Evolutionary conservation across 179 eudicot genomes (phyloP), one percentile per base, ranked within the genome.

Genomic region (Spinacia oleracea): DNA sequence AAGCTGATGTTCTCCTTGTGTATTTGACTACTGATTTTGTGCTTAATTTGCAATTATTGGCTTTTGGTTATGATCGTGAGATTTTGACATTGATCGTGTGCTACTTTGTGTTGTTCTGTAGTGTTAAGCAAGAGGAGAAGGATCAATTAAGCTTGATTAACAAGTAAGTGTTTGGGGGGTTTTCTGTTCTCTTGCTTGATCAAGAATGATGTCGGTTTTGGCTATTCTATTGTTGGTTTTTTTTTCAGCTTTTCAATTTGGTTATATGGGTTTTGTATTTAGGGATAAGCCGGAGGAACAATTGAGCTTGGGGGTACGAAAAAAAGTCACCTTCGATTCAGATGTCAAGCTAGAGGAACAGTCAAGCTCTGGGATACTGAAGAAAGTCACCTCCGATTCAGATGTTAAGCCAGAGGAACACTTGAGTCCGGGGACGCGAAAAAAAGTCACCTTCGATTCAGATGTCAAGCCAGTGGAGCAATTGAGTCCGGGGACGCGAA

Each of bases 261-360:
- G 56, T 48, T 58, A 48, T 58, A 34, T 56, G 82, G 78, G 29
- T 20, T 68, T 63, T 34, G 42, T 70, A 32, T 23, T 53, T 85
- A 90, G 82, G 84, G 78, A 43, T 11, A 42, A 14, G 53, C 53
- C 18, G 5, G 53, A 9, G 2, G 53, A 14, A 12, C 53, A 48
- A 48, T 48, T 48, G 20, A 48, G 53, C 53, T 9, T 9, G 53
- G 53, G 53, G 53, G 15, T 3, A 15, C 53, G 18, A 12, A 48
- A 48, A 16, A 48, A 48, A 48, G 53, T 48, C 0, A 2, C 20
- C 6, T 48, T 48, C 20, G 53, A 48, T 48, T 48, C 53, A 48
- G 11, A 48, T 48, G 53, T 48, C 15, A 48, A 48, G 20, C 12
- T 20, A 15, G 53, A 48, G 53, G 20, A 48, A 16, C 53, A 48